Evolutionary conservation across 768 basidiomycete genomes (phyloP), one percentile per base, ranked within the genome.

Genomic region (Suillus sp.): DNA sequence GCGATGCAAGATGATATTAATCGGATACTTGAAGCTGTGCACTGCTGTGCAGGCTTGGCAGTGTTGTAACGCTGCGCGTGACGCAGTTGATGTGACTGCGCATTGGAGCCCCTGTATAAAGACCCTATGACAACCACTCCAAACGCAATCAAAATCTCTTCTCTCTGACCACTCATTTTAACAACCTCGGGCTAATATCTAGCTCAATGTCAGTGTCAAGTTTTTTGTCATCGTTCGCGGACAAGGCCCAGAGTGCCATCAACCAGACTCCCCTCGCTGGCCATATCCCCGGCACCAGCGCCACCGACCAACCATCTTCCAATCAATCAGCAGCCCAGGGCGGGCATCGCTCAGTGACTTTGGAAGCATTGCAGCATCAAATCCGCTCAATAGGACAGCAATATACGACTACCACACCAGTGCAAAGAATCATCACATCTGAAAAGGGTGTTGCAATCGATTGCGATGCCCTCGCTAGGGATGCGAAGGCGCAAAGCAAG

Each of bases 401-500:
- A 67, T 93, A 93, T 74, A 88, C 87, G 43, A 78, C 83, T 0
- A 85, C 89, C 0, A 80, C 81, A 2, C 89, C 90, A 4, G 74
- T 89, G 0, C 93, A 94, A 78, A 89, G 86, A 71, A 86, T 93
- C 63, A 88, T 95, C 66, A 94, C 93, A 0, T 77, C 84, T 7
- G 84, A 86, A 72, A 95, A 94, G 74, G 89, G 92, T 4, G 79
- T 93, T 18, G 86, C 89, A 22, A 81, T 95, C 67, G 91, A 92
- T 74, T 83, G 85, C 69, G 89, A 93, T 67, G 82, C 80, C 62
- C 74, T 88, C 35, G 79, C 86, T 3, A 84, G 89, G 66, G 87
- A 92, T 69, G 70, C 82, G 9, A 88, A 93, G 71, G 77, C 83
- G 1, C 86, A 88, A 71, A 91, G 91, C 81, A 94, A 93, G 75